Conservation (phyloP, 1,284 basidiomycete genomes). For the Trichosporon sp. region DNA sequence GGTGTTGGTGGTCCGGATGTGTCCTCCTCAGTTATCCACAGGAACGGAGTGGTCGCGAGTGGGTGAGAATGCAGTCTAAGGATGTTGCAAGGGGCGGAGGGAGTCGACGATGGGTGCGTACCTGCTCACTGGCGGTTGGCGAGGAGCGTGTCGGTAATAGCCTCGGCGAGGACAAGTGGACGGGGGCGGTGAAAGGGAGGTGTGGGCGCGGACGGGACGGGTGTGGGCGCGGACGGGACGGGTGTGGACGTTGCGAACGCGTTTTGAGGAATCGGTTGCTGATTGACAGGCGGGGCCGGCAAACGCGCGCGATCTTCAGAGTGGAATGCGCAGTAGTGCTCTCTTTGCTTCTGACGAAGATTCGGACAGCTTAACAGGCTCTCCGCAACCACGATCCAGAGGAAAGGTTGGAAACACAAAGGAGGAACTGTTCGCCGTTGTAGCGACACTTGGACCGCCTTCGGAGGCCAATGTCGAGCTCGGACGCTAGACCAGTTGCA, state of each 20-base stretch:
- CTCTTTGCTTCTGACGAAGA: background rate
- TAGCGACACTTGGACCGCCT: constrained; percentile 4
- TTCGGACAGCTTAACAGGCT: background rate
- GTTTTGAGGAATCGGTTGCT: constrained; percentile 1
- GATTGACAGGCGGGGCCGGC: constrained; percentile 1
- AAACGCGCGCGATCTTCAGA: background rate
- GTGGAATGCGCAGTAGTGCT: background rate
- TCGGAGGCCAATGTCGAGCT: background rate
- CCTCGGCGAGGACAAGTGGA: constrained; percentile 17
- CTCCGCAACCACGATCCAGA: background rate
- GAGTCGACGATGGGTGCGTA: background rate
- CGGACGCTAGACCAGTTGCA: background rate
- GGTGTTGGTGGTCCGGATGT: background rate
- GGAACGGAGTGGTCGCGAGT: background rate
- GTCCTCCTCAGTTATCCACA: constrained; percentile 12
- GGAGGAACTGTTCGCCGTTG: background rate
- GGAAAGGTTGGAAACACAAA: background rate
- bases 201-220: background rate
- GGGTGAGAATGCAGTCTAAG: background rate
- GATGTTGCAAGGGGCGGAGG: background rate
- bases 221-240: background rate
- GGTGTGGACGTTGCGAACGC: constrained; percentile 4
- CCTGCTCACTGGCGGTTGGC: constrained; percentile 2
- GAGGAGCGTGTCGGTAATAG: constrained; percentile 14
- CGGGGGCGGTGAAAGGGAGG: constrained; percentile 9